Base-by-base conservation (phyloP, 2,329 filamentous ascomycete species). In the Septoria petroselini region DNA sequence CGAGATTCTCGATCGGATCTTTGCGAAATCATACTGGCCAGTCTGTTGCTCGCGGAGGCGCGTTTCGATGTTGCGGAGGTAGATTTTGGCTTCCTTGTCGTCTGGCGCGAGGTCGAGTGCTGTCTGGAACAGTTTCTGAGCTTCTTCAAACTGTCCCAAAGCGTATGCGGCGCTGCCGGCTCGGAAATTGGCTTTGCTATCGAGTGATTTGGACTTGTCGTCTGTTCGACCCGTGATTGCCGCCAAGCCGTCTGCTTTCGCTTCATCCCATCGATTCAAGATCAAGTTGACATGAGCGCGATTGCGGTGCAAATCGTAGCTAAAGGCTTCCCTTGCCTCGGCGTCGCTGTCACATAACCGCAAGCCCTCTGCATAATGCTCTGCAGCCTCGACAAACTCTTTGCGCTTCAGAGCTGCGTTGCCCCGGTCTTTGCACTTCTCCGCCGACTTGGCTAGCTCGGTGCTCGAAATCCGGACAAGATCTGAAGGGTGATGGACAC, bases 401-500 rank as follows among this genome's bases (percentile, higher is more conserved):
- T 58, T 43, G 41, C 58, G 34, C 44, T 58, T 58, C 30, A 66
- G 50, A 12, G 63, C 62, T 14, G 58, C 53, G 49, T 66, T 66
- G 3, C 64, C 64, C 21, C 50, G 45, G 14, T 61, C 55, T 34
- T 66, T 66, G 47, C 48, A 65, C 47, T 58, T 52, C 9, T 18
- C 55, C 0, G 66, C 54, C 15, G 38, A 21, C 7, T 17, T 46
- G 6, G 34, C 44, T 12, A 38, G 41, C 7, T 38, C 37, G 3
- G 12, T 15, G n/a, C n/a, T 15, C 11, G 33, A 27, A 8, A 57
- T 11, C 4, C 52, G 21, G 12, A 60, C 41, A 3, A 58, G 29
- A 37, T 66, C 64, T 11, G 59, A 63, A 14, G 62, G 64, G 53
- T 65, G 63, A 21, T 65, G 55, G 19, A 65, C 50, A 18, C 58